Evolutionary conservation across 371 early-diverging fungal species (phyloP), one percentile per base, ranked within the genome.

Genomic region (Mortierella polycephala): DNA sequence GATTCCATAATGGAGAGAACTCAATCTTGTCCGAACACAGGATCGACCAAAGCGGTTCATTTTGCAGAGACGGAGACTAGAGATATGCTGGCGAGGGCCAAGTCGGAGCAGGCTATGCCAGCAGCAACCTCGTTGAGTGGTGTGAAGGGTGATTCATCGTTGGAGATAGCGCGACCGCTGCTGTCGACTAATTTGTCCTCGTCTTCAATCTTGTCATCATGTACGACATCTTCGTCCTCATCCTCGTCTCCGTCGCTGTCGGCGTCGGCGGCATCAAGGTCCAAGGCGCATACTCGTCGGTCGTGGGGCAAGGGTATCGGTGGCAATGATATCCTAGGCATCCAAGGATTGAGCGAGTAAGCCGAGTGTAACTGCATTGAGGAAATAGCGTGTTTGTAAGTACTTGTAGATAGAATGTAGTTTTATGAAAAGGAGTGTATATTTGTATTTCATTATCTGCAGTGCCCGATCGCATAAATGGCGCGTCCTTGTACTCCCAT

Each of bases 301-400:
- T 75, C 75, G 9, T 75, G 75, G 75, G 75, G 75, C 2, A 66
- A 70, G 56, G 75, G 75, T 0, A 75, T 75, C 54, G 75, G 75
- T 10, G 75, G 75, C 16, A 66, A 46, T 21, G 75, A 75, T 44
- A 75, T 75, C 45, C 49, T 52, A 37, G 75, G 75, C 12, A 57
- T 75, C 10, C 75, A 75, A 53, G 75, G 75, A 58, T 40, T 75
- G 44, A n/a, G 51, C 10, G 65, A 64, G 23, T 64, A 57, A 30
- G 30, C 30, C 30, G 30, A 30, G 30, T 30, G 30, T 30, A 30
- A 30, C 30, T 30, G 4, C 4, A 30, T 4, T 30, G 30, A 30
- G 30, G 30, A 30, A 30, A 30, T 4, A 30, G 4, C 30, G 30
- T 30, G 41, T 42, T 52, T 40, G 5, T 5, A 37, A 44, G n/a